Percentiles rank a stretch among this genome's conserved stretches.
Evolutionary conservation across 176 grass and related monocot genomes (phyloP).

Genomic region (Hordeum vulgare): DNA sequence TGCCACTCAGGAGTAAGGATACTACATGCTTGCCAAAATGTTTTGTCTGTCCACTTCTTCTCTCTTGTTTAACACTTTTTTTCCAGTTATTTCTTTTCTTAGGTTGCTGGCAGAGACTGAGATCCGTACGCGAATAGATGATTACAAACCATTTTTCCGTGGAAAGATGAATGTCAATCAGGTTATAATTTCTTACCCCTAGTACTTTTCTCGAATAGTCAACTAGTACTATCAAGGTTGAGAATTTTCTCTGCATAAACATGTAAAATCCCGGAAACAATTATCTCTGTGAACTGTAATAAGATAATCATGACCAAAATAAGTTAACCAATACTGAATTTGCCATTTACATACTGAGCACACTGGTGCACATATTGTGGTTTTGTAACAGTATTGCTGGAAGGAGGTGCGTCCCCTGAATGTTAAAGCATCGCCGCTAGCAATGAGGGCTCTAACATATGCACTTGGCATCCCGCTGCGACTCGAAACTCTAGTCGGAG

Average conservation of each 20-base stretch:
- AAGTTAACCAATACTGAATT: not conserved
- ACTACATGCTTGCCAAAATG: not conserved
- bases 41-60: conserved; percentile 1
- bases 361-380: not conserved
- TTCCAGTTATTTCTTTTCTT: conserved; percentile 22
- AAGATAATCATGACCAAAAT: not conserved
- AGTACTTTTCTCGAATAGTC: not conserved
- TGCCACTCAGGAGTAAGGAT: conserved; percentile 21
- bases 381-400: conserved; percentile 20
- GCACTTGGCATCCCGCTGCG: conserved; percentile 26
- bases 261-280: not conserved
- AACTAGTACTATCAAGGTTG: not conserved
- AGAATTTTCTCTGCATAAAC: not conserved
- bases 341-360: not conserved
- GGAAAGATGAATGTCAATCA: not conserved
- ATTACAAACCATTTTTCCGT: not conserved
- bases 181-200: not conserved
- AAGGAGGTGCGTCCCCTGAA: not conserved
- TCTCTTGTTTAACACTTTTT: not conserved
- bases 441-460: not conserved
- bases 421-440: not conserved
- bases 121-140: not conserved
- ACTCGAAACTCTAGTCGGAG: not conserved
- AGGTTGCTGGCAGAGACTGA: conserved; percentile 25
- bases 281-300: not conserved